phyloP scores from a whole-genome alignment of 2,329 filamentous ascomycete genomes.

The Trichoderma asperellum region DNA sequence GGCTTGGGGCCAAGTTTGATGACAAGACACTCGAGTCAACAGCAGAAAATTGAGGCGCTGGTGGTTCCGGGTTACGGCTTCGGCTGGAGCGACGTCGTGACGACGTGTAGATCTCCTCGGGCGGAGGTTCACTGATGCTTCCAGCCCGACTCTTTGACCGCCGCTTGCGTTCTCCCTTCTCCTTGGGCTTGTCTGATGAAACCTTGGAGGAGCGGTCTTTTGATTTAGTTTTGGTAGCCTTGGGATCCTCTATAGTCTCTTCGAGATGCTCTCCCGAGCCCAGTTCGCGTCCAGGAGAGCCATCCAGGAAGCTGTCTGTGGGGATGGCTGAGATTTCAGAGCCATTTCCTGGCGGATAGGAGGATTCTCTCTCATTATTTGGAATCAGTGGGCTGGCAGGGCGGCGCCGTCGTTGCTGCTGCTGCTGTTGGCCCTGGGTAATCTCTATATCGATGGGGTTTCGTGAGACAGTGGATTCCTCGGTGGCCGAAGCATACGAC shows the following conservation, averaged over 20 bases:
- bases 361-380: constrained; percentile 60
- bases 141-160: constrained; percentile 54
- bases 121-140: constrained; percentile 53
- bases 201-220: constrained; percentile 46
- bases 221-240: constrained; percentile 51
- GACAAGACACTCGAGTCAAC: constrained; percentile 60
- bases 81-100: constrained; percentile 56
- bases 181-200: constrained; percentile 48
- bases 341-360: constrained; percentile 65
- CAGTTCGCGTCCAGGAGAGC: constrained; percentile 50
- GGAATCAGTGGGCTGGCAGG: constrained; percentile 70
- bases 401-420: constrained; percentile 61
- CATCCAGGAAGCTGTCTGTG: constrained; percentile 64
- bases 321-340: constrained; percentile 86
- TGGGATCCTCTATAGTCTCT: constrained; percentile 48
- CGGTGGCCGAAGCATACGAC: constrained; percentile 77
- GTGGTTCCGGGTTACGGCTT: constrained; percentile 54
- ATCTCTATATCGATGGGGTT: constrained; percentile 91
- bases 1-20: constrained; percentile 57
- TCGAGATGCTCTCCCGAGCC: constrained; percentile 41
- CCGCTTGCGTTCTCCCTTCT: constrained; percentile 56
- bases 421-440: constrained; percentile 57
- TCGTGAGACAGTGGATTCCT: constrained; percentile 75
- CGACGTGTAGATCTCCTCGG: constrained; percentile 49
- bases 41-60: constrained; percentile 55